Conservation (phyloP, 805 yeast genomes). For the Candida fluviatilis region DNA sequence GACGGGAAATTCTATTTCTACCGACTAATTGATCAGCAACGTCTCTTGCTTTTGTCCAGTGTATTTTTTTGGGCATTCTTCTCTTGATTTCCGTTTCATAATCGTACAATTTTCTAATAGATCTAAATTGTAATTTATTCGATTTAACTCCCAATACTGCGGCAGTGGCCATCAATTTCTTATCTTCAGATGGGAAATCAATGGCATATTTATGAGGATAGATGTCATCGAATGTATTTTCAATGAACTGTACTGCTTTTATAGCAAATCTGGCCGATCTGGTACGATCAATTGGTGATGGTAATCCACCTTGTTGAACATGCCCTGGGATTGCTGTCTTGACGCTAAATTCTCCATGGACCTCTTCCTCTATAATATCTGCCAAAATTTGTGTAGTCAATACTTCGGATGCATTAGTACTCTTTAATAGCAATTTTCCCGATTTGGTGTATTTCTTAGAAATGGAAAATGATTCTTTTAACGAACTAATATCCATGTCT, state of each 20-base stretch:
- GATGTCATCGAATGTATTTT: conserved; percentile 37
- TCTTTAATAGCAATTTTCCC: conserved; percentile 82
- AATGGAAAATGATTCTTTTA: conserved; percentile 61
- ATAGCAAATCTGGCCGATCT: conserved; percentile 87
- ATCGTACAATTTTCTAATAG: conserved; percentile 76
- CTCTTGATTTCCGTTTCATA: conserved; percentile 74
- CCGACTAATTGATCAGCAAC: conserved; percentile 85
- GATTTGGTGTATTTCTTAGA: conserved; percentile 79
- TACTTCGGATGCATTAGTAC: conserved; percentile 77
- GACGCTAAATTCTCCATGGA: conserved; percentile 74
- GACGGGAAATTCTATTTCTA: conserved; percentile 34
- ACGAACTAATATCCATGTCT: conserved; percentile 68
- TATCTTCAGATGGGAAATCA: conserved; percentile 31
- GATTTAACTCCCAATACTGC: conserved; percentile 80
- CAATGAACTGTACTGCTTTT: conserved; percentile 84
- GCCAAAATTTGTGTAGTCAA: conserved; percentile 81
- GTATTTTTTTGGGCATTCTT: conserved; percentile 86
- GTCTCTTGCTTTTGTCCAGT: conserved; percentile 74
- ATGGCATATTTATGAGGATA: conserved; percentile 18
- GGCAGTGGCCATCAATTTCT: conserved; percentile 48
- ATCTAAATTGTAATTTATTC: conserved; percentile 68
- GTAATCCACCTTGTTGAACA: conserved; percentile 95
- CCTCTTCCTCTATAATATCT: conserved; percentile 76
- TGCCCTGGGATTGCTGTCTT: conserved; percentile 97
- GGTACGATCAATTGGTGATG: conserved; percentile 91